Evolutionary conservation across 2,329 filamentous ascomycete genomes (phyloP).

Genomic region (Trichoderma simmonsii): DNA sequence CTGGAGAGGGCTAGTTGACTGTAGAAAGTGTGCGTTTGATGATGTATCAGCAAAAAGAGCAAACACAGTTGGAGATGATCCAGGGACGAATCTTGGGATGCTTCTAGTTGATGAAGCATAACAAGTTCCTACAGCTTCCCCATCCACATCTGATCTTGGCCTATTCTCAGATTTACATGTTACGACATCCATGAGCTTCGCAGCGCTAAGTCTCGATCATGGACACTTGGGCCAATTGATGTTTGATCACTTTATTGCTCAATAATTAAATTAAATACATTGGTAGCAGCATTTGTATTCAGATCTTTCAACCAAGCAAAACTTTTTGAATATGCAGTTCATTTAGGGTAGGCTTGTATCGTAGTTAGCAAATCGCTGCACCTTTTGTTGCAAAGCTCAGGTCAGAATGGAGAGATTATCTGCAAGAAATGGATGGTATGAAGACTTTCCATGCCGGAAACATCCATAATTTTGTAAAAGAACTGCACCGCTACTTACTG

Average conservation of each 20-base stretch:
- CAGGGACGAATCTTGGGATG: rapidly evolving
- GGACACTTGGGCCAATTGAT: rapidly evolving
- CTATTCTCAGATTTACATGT: background rate
- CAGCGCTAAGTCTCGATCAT: background rate
- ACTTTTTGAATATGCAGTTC: background rate
- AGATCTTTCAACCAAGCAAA: background rate
- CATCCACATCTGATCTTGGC: background rate
- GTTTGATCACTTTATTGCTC: background rate
- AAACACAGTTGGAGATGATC: background rate
- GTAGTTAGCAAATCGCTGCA: background rate
- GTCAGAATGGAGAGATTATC: background rate
- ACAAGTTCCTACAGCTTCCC: background rate
- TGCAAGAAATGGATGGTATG: background rate
- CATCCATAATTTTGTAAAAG: background rate
- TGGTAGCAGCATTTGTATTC: background rate
- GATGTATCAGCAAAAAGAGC: too few relatives aligned
- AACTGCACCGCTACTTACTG: background rate
- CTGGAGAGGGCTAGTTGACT: background rate
- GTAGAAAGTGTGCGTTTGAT: background rate
- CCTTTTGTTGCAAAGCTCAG: background rate
- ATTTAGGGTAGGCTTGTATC: background rate
- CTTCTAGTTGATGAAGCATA: background rate
- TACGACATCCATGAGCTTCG: background rate
- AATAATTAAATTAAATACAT: background rate
- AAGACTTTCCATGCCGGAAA: too few relatives aligned